Conservation (phyloP, 139 green algal species). For the Desmodesmus armatus region DNA sequence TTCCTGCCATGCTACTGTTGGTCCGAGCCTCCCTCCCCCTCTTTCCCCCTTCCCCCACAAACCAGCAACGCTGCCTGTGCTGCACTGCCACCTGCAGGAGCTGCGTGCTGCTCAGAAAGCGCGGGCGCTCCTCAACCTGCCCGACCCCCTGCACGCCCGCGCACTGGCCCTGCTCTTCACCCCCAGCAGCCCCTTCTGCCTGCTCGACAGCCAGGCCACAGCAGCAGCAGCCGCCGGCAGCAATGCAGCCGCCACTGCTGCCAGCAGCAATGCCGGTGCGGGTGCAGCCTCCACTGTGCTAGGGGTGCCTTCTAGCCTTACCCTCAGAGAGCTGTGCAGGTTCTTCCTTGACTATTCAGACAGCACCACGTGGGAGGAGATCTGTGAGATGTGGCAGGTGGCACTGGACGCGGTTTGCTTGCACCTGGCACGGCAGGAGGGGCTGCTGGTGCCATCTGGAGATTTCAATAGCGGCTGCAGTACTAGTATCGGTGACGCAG, state of each 20-base stretch:
- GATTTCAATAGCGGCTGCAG: neutral
- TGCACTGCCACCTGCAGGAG: too few species aligned
- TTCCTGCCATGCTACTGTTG: too few species aligned
- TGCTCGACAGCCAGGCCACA: neutral
- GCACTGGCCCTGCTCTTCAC: conserved; percentile 29
- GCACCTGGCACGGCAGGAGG: neutral
- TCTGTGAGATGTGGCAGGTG: conserved; percentile 22
- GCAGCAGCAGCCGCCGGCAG: conserved; percentile 1
- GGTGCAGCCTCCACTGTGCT: neutral
- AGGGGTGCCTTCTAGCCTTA: too few species aligned
- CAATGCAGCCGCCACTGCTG: neutral
- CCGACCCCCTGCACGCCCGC: conserved; percentile 3
- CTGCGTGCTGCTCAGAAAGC: conserved; percentile 27
- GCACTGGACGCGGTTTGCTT: conserved; percentile 21
- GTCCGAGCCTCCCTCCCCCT: too few species aligned
- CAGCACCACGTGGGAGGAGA: neutral
- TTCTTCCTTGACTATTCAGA: conserved; percentile 25
- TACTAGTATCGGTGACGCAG: neutral
- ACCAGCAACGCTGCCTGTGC: too few species aligned
- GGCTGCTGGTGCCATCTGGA: neutral
- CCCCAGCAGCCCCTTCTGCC: conserved; percentile 25
- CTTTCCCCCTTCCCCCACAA: too few species aligned
- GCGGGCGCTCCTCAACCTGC: conserved; percentile 22
- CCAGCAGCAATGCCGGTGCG: neutral
- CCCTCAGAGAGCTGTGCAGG: conserved; percentile 7